Conservation (phyloP, 345 rosid species). For the Turritis glabra region DNA sequence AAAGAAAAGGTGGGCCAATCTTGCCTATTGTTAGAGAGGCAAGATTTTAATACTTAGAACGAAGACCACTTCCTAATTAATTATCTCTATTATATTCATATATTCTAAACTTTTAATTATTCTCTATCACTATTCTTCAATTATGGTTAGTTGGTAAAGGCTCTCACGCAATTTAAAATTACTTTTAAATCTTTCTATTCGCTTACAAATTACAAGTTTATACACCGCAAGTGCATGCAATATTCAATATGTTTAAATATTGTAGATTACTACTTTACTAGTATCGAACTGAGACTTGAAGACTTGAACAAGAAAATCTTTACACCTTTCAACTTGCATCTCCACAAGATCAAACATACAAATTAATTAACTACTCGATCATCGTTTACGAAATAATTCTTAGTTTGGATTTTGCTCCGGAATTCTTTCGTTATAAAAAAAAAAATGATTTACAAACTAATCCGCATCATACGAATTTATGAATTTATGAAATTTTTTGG, state of each 20-base stretch:
- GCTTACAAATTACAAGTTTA: not conserved
- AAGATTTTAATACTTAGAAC: constrained; percentile 33
- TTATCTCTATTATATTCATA: constrained; percentile 14
- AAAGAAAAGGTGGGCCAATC: constrained; percentile 32
- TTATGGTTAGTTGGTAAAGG: constrained; percentile 21
- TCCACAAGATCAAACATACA: not conserved
- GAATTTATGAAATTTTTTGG: no score
- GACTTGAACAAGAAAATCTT: not conserved
- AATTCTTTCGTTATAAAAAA: not conserved
- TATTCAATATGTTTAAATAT: not conserved
- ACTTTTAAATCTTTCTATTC: not conserved
- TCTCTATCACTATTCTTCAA: constrained; percentile 16
- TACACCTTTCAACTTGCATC: constrained; percentile 1
- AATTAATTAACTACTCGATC: not conserved
- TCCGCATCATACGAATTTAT: not conserved
- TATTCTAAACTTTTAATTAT: constrained; percentile 4
- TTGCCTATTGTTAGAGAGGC: constrained; percentile 43
- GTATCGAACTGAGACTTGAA: not conserved
- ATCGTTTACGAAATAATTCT: not conserved
- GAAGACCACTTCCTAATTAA: constrained; percentile 24
- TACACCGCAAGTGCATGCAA: not conserved
- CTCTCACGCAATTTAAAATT: not conserved
- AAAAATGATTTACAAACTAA: not conserved
- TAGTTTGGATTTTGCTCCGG: not conserved
- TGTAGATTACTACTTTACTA: constrained; percentile 7